Conservation (phyloP, 2,329 filamentous ascomycete species). For the Grosmannia huntii region DNA sequence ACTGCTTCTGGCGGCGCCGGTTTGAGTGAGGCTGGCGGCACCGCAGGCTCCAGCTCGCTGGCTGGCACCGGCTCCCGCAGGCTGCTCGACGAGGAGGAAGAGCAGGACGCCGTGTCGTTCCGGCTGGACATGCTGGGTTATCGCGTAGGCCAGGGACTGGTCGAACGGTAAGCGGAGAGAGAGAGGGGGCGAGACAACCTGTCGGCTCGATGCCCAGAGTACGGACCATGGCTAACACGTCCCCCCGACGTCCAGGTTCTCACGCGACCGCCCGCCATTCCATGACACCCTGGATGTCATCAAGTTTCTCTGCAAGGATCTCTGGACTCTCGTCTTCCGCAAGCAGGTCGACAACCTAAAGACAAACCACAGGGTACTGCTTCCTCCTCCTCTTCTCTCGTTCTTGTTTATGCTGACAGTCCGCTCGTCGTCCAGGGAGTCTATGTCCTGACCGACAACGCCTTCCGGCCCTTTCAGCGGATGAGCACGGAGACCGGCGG, state of each 20-base stretch:
- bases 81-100: constrained; percentile 60
- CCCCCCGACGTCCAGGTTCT: constrained; percentile 44
- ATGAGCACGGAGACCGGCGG: constrained; percentile 77
- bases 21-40: background rate
- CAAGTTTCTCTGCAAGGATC: constrained; percentile 96
- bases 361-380: constrained; percentile 75
- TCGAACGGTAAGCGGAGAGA: constrained; percentile 57
- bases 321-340: constrained; percentile 87
- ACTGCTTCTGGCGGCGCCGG: background rate
- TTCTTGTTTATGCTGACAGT: constrained; percentile 2
- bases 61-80: constrained; percentile 15
- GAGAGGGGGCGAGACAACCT: background rate
- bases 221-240: background rate
- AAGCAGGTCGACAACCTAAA: constrained; percentile 99
- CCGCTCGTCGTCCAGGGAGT: constrained; percentile 48
- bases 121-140: constrained; percentile 78
- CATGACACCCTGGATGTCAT: constrained; percentile 90
- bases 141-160: constrained; percentile 80
- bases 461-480: constrained; percentile 74
- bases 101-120: constrained; percentile 74
- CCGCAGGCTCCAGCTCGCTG: background rate
- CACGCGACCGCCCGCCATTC: constrained; percentile 72
- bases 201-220: no score
- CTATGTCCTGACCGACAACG: constrained; percentile 88
- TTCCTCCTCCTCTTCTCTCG: background rate